Evolutionary conservation across 176 grass and related monocot genomes (phyloP), one percentile per base, ranked within the genome.

Genomic region (Thalia dealbata): DNA sequence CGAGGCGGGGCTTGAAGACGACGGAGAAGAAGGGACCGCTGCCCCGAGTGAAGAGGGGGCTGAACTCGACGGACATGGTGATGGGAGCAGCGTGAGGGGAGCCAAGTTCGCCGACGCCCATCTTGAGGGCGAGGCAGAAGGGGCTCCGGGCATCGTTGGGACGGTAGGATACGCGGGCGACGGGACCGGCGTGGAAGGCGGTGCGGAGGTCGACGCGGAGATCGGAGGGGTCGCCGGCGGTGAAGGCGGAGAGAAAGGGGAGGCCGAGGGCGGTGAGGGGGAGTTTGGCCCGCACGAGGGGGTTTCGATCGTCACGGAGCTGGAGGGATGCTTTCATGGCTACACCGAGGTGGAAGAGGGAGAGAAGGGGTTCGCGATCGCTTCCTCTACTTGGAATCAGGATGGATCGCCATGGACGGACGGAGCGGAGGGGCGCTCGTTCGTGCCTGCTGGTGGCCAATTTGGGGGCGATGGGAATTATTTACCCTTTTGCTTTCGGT

Each of bases 1-100:
- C 65, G 65, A 68, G 65, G 35, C 65, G 38, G 65, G 65, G 65
- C 65, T 68, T 68, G 65, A 68, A 68, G 21, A 68, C 65, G 38
- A 68, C 35, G 65, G 65, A n/a, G 65, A 68, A 68, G 65, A 68
- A 43, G 2, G 65, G 65, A 8, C 32, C 38, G 35, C 38, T 19
- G 61, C 61, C 11, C 0, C 65, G 21, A 18, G 38, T 35, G 21
- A 45, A 9, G 38, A 45, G 18, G 38, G 65, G 65, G 10, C 10
- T 42, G 65, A 68, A 68, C 19, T 68, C 65, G 19, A 44, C 65
- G 65, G 9, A 68, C 65, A 68, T 68, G 65, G 16, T 45, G 9
- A 44, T 23, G 7, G 65, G 65, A 10, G 35, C 65, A 2, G 38
- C 32, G 35, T 22, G 8, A 19, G 65, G 65, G 35, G 65, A 68